phyloP scores from a whole-genome alignment of 2,329 filamentous ascomycete species.

The Leptographium flavum region DNA sequence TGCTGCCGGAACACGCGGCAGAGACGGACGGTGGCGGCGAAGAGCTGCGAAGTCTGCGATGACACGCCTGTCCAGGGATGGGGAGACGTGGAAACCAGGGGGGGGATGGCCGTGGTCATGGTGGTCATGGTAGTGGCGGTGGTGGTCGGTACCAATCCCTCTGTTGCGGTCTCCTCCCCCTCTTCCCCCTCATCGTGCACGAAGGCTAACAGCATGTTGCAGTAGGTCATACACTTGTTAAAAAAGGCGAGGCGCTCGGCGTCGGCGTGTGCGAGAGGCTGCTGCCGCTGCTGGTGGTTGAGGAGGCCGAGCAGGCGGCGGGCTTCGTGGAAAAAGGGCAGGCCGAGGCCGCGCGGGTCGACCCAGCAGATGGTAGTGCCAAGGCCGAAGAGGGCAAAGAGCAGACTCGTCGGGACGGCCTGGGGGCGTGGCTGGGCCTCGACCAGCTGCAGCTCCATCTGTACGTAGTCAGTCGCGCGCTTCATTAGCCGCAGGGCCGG shows the following conservation, averaged over 20 bases:
- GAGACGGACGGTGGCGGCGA: constrained; percentile 18
- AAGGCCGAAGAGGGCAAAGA: constrained; percentile 23
- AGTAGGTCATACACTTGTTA: constrained; percentile 23
- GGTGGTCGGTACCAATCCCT: no score
- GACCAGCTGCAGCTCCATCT: constrained; percentile 18
- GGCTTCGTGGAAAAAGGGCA: constrained; percentile 10
- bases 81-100: no score
- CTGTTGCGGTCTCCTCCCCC: background rate
- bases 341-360: constrained; percentile 13
- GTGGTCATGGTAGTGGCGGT: no score
- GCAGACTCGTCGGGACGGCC: constrained; percentile 18
- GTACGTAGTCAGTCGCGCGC: constrained; percentile 18
- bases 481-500: constrained; percentile 19
- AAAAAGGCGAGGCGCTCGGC: constrained; percentile 19
- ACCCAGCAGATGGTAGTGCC: constrained; percentile 26
- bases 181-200: constrained; percentile 18
- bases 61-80: constrained; percentile 26
- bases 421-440: constrained; percentile 2
- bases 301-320: constrained; percentile 1
- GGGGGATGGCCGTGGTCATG: no score
- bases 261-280: constrained; percentile 8
- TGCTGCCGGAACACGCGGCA: constrained; percentile 19
- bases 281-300: background rate
- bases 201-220: constrained; percentile 22
- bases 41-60: constrained; percentile 16